phyloP scores from a whole-genome alignment of 225 moss, liverwort and hornwort species.

The Marchantia paleacea region DNA sequence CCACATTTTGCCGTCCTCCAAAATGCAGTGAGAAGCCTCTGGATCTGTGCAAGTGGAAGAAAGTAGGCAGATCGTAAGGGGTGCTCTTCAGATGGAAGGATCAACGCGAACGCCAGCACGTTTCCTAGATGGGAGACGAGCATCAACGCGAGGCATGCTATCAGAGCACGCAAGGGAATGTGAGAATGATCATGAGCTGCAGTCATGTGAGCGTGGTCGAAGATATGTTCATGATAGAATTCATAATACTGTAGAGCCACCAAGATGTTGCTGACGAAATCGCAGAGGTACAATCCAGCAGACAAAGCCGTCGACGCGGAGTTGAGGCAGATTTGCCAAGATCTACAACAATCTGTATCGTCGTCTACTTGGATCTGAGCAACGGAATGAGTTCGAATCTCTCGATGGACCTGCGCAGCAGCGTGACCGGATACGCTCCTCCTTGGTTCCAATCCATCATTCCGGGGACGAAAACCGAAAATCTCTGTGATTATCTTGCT shows the following conservation, averaged over 20 bases:
- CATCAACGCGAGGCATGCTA: neutral
- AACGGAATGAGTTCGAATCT: neutral
- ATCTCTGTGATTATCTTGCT: neutral
- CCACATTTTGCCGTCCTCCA: conserved; percentile 12
- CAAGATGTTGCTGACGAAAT: neutral
- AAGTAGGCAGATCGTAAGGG: conserved; percentile 18
- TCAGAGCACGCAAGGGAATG: neutral
- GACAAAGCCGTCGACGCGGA: conserved; percentile 1
- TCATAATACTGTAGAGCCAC: conserved; percentile 9
- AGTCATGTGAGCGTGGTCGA: neutral
- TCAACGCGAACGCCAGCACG: conserved; percentile 15
- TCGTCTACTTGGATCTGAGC: neutral
- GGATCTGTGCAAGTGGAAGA: conserved; percentile 17
- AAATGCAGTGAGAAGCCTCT: conserved; percentile 6
- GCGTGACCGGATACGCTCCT: neutral
- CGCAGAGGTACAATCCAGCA: conserved; percentile 19
- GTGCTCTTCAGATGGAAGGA: conserved; percentile 14
- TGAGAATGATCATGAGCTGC: neutral
- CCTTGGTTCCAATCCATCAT: conserved; percentile 5
- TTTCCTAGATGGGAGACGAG: conserved; percentile 6
- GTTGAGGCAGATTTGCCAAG: conserved; percentile 7
- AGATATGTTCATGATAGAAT: neutral
- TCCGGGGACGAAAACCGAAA: neutral
- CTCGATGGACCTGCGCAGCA: neutral
- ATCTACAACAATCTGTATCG: neutral